A percentile compares a stretch with the other conserved stretches of the same genome.
phyloP scores from a whole-genome alignment of 2,329 filamentous ascomycete genomes.

The Thielaviopsis musarum region DNA sequence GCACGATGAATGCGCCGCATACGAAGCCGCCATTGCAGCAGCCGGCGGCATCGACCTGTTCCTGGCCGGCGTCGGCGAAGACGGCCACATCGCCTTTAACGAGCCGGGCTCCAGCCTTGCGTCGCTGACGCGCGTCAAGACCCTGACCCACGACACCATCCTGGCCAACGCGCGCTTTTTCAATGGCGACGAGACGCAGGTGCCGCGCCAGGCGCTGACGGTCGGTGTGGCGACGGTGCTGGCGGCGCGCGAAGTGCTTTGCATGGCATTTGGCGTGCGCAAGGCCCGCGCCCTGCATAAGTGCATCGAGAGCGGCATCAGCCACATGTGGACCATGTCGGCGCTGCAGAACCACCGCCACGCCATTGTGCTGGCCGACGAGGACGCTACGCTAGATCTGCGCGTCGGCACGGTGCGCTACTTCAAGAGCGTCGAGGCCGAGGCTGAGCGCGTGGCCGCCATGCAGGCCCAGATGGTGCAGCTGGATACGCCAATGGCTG shows the following conservation, averaged over 20 bases:
- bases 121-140: conserved; percentile 71
- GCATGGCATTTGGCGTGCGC: conserved; percentile 67
- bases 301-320: conserved; percentile 66
- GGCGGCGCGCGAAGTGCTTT: conserved; percentile 64
- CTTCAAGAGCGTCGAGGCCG: conserved; percentile 51
- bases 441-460: conserved; percentile 34
- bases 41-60: conserved; percentile 73
- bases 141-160: conserved; percentile 73
- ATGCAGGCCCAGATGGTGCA: conserved; percentile 33
- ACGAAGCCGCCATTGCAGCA: conserved; percentile 60
- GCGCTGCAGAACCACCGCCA: conserved; percentile 66
- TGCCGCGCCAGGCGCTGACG: conserved; percentile 68
- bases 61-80: conserved; percentile 68
- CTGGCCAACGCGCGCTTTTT: conserved; percentile 78
- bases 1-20: conserved; percentile 59
- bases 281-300: conserved; percentile 66
- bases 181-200: conserved; percentile 51
- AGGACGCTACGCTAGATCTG: conserved; percentile 58
- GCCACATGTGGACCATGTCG: conserved; percentile 84
- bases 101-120: conserved; percentile 67
- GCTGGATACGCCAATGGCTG: neutral
- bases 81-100: conserved; percentile 84
- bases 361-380: conserved; percentile 68
- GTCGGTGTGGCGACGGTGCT: conserved; percentile 74
- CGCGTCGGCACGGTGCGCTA: conserved; percentile 60